Conservation (phyloP, 2,329 filamentous ascomycete genomes). For the Epichloe gansuensis region DNA sequence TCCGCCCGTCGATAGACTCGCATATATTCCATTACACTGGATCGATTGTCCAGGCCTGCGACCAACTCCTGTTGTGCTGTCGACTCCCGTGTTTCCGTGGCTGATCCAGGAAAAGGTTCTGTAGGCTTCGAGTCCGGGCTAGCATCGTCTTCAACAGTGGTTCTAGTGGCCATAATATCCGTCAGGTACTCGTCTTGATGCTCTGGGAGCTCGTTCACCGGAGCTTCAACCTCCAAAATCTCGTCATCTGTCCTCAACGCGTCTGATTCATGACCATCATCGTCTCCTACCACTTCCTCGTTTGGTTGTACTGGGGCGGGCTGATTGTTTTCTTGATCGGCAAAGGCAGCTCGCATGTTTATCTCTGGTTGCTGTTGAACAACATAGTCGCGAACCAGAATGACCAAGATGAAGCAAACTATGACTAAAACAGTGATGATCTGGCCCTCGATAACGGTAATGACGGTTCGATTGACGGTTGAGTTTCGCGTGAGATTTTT, state of each 20-base stretch:
- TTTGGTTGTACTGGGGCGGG: constrained; percentile 8
- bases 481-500: constrained; percentile 54
- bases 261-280: constrained; percentile 10
- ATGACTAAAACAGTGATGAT: constrained; percentile 88
- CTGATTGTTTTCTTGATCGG: constrained; percentile 26
- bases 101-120: not conserved
- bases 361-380: constrained; percentile 93
- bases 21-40: constrained; percentile 24
- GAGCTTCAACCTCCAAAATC: constrained; percentile 17
- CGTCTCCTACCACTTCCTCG: constrained; percentile 7
- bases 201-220: constrained; percentile 1
- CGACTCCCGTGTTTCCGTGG: not conserved
- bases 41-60: constrained; percentile 8
- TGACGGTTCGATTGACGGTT: constrained; percentile 61
- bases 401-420: constrained; percentile 89
- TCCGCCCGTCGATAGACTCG: constrained; percentile 46
- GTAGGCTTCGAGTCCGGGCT: not conserved
- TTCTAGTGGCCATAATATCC: not conserved
- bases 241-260: constrained; percentile 22
- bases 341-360: constrained; percentile 61
- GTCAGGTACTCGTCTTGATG: not conserved
- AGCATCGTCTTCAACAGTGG: not conserved
- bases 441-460: constrained; percentile 81
- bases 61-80: not conserved
- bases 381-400: constrained; percentile 92